phyloP scores from a whole-genome alignment of 805 yeast genomes.

The Dipodascus albidus region DNA sequence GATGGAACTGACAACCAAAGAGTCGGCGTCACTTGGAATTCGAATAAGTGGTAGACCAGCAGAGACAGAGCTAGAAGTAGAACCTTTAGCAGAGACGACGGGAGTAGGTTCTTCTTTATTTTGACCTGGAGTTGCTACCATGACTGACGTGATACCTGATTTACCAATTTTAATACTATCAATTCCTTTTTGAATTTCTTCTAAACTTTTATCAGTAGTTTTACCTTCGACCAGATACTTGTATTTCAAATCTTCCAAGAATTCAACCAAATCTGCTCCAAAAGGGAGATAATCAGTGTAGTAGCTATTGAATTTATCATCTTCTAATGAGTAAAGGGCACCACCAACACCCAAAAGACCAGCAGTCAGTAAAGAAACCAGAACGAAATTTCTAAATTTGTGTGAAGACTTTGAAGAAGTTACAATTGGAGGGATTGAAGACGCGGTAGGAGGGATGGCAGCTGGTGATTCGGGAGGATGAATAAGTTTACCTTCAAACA shows the following conservation, averaged over 20 bases:
- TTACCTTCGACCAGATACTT: not conserved
- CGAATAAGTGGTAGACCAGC: conserved; percentile 12
- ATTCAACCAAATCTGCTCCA: not conserved
- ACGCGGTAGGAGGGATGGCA: conserved; percentile 5
- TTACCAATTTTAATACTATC: not conserved
- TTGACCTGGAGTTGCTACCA: not conserved
- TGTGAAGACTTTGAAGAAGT: not conserved
- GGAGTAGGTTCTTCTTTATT: not conserved
- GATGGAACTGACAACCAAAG: conserved; percentile 14
- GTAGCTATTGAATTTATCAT: not conserved
- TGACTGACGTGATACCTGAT: not conserved
- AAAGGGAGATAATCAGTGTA: not conserved
- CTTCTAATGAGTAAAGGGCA: not conserved
- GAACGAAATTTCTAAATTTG: not conserved
- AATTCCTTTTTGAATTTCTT: not conserved
- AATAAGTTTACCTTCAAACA: not conserved
- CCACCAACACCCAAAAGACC: not conserved
- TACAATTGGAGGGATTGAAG: conserved; percentile 3
- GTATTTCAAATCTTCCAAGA: not conserved
- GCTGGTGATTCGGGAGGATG: not conserved
- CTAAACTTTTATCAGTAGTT: not conserved
- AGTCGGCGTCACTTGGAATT: conserved; percentile 14
- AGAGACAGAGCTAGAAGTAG: not conserved
- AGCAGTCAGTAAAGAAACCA: not conserved
- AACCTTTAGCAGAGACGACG: not conserved